Evolutionary conservation across 2,329 filamentous ascomycete genomes (phyloP).

Genomic region (Ilyonectria mors-panacis): DNA sequence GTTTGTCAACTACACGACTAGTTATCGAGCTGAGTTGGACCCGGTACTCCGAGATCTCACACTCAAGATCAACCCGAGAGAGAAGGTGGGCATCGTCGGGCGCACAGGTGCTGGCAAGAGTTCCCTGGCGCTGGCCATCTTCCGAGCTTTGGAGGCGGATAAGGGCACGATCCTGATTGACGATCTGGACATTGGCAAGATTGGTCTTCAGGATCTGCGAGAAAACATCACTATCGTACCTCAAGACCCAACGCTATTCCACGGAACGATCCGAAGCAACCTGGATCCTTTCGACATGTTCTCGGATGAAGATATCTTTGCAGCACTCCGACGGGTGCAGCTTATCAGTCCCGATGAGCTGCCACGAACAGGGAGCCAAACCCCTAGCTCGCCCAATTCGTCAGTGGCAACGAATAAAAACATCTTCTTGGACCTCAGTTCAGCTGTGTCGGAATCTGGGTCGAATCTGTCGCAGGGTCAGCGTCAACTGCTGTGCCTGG

Average conservation of each 20-base stretch:
- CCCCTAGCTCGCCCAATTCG: slow-evolving; percentile 43
- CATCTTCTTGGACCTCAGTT: slow-evolving; percentile 89
- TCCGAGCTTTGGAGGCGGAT: slow-evolving; percentile 93
- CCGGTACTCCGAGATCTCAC: slow-evolving; percentile 86
- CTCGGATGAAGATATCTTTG: slow-evolving; percentile 92
- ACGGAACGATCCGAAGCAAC: slow-evolving; percentile 91
- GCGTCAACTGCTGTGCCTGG: slow-evolving; percentile 93
- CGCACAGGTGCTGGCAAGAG: slow-evolving; percentile 97
- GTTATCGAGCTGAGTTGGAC: slow-evolving; percentile 90
- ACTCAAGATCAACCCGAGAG: slow-evolving; percentile 87
- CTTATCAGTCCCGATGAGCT: slow-evolving; percentile 77
- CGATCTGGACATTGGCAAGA: slow-evolving; percentile 88
- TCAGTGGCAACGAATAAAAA: slow-evolving; percentile 86
- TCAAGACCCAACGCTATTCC: slow-evolving; percentile 96
- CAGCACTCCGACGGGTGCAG: slow-evolving; percentile 88
- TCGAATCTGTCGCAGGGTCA: slow-evolving; percentile 97
- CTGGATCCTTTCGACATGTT: slow-evolving; percentile 93
- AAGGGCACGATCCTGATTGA: slow-evolving; percentile 92
- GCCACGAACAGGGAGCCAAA: slow-evolving; percentile 46
- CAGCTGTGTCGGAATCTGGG: slow-evolving; percentile 89
- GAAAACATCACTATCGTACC: slow-evolving; percentile 97
- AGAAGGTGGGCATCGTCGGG: slow-evolving; percentile 97
- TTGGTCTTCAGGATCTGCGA: slow-evolving; percentile 93
- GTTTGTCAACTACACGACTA: slow-evolving; percentile 90
- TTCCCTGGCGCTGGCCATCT: slow-evolving; percentile 91